Conservation (phyloP, 2,329 filamentous ascomycete species). For the Zymoseptoria ardabiliae region DNA sequence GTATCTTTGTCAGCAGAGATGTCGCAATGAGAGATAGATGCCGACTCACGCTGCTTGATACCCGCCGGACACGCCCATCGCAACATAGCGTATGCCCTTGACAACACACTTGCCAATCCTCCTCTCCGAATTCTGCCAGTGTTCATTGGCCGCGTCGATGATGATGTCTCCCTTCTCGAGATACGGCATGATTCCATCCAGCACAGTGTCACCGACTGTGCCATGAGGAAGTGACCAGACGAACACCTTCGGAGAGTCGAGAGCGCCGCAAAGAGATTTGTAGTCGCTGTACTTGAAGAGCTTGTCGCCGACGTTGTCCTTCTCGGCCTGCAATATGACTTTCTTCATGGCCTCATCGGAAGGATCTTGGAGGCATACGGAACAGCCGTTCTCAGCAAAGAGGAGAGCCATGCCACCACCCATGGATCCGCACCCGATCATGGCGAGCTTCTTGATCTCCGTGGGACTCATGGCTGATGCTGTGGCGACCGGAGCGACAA, state of each 20-base stretch:
- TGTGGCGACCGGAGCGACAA: not conserved
- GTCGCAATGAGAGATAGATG: not conserved
- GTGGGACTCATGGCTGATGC: slow-evolving; percentile 2
- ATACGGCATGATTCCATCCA: slow-evolving; percentile 42
- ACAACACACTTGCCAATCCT: slow-evolving; percentile 49
- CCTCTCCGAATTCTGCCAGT: slow-evolving; percentile 57
- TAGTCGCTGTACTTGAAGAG: slow-evolving; percentile 41
- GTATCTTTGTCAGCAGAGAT: not conserved
- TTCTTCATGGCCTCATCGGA: slow-evolving; percentile 43
- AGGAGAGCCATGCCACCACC: slow-evolving; percentile 53
- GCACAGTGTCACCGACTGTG: slow-evolving; percentile 40
- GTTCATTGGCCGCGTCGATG: slow-evolving; percentile 62
- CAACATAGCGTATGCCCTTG: slow-evolving; percentile 57
- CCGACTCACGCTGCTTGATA: slow-evolving; percentile 53
- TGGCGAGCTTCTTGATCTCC: slow-evolving; percentile 40
- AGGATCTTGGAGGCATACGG: slow-evolving; percentile 50
- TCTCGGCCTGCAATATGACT: slow-evolving; percentile 35
- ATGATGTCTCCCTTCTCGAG: slow-evolving; percentile 58
- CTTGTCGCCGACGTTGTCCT: slow-evolving; percentile 33
- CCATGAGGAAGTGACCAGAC: slow-evolving; percentile 32
- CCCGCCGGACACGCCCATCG: slow-evolving; percentile 61
- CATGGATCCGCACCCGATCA: slow-evolving; percentile 54
- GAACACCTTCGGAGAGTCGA: slow-evolving; percentile 35
- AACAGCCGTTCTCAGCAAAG: slow-evolving; percentile 49
- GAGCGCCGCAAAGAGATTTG: slow-evolving; percentile 42